Conservation (phyloP, 169 alveolate genomes). For the Plasmodium cynomolgi region DNA sequence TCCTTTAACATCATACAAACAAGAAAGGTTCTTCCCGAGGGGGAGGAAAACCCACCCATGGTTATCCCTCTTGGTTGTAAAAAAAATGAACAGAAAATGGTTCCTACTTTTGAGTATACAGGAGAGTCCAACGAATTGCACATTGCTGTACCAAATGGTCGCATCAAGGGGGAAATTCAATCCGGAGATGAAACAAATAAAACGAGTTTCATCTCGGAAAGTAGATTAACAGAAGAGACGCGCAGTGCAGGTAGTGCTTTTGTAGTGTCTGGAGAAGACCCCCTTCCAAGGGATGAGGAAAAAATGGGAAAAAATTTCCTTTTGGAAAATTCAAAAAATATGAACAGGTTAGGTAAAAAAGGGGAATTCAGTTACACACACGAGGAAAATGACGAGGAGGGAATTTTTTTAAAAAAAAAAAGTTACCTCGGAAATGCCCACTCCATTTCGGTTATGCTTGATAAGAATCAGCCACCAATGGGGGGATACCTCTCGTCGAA, state of each 20-base stretch:
- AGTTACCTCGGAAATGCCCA: neutral
- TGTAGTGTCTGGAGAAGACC: neutral
- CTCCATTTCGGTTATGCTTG: neutral
- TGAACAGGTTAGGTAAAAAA: neutral
- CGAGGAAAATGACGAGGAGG: neutral
- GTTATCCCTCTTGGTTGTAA: neutral
- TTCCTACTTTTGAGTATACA: neutral
- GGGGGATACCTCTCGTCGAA: neutral
- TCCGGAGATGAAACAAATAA: neutral
- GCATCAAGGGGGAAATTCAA: neutral
- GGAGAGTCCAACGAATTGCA: neutral
- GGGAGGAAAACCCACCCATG: neutral
- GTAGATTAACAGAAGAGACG: neutral
- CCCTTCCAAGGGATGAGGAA: neutral
- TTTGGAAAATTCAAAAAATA: neutral
- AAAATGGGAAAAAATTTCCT: neutral
- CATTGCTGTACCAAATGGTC: neutral
- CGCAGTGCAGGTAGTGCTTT: neutral
- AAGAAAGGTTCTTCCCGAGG: neutral
- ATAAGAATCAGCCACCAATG: neutral
- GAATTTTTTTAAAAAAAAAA: neutral
- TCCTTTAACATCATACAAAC: constrained; percentile 12
- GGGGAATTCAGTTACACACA: neutral
- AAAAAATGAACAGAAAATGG: neutral
- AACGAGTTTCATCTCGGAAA: neutral